These are phyloP conservation scores for Leccinum subtestaceum DNA, from an alignment of 768 basidiomycete genomes.

Conservation along the genomic window DNA sequence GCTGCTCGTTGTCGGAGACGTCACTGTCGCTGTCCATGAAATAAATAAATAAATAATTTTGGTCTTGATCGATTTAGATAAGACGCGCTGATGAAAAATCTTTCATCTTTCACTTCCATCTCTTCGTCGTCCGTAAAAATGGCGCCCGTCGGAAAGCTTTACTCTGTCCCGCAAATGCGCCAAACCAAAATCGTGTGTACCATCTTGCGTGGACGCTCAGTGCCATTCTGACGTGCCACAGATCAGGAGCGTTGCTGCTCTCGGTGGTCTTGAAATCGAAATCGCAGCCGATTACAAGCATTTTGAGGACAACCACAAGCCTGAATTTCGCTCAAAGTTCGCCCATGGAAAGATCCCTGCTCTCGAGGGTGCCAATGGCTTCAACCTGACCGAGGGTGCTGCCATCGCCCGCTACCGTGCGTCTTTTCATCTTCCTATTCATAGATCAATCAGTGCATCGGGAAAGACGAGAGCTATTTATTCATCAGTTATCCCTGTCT, in stretches of 20 bases:
- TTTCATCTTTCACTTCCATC: constrained; percentile 17
- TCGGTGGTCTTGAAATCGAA: constrained; percentile 57
- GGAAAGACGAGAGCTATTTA: constrained; percentile 24
- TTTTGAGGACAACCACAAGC: constrained; percentile 63
- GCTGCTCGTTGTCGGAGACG: constrained; percentile 29
- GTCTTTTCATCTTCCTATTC: constrained; percentile 34
- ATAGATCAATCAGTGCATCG: constrained; percentile 12
- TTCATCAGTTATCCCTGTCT: constrained; percentile 75
- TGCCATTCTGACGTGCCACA: constrained; percentile 19
- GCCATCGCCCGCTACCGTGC: constrained; percentile 89
- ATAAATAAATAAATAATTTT: constrained; percentile 6
- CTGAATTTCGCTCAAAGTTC: constrained; percentile 73
- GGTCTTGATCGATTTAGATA: constrained; percentile 24
- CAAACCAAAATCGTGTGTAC: constrained; percentile 46
- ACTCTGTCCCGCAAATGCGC: constrained; percentile 42
- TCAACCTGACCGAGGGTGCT: constrained; percentile 71
- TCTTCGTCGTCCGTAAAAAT: constrained; percentile 36
- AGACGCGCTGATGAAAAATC: constrained; percentile 29
- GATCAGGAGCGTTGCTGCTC: constrained; percentile 58
- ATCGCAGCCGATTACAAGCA: constrained; percentile 54
- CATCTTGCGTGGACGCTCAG: constrained; percentile 1
- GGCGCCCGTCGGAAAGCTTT: constrained; percentile 65
- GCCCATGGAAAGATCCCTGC: constrained; percentile 84
- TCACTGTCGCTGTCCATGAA: constrained; percentile 31
- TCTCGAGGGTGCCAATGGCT: constrained; percentile 71